Evolutionary conservation across 495 filamentous ascomycete genomes (phyloP), one percentile per base, ranked within the genome.

Genomic region (Venustampulla echinocandica): DNA sequence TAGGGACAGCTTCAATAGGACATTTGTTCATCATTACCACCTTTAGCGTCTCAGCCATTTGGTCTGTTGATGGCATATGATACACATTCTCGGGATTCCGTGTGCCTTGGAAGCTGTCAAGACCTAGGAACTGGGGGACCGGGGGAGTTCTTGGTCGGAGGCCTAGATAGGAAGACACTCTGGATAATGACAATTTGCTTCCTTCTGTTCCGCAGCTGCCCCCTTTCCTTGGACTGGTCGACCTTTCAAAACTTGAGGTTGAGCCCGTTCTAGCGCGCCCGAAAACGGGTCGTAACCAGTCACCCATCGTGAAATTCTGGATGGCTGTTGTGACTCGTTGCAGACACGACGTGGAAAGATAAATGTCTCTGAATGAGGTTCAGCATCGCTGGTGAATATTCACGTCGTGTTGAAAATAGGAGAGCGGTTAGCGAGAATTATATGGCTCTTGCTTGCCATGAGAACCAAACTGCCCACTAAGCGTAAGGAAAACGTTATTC

Each of bases 1-100:
- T 35, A 1, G 57, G 57, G n/a, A 60, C 19, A 9, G 49, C 32
- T 1, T 35, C 39, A 1, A 49, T 32, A 3, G 32, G 39, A 25
- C 36, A 36, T 33, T 54, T 46, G 25, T 43, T 54, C 54, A 60
- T 57, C 53, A 60, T 57, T n/a, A 54, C 40, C 1, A 55, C 52
- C 41, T 52, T 49, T 2, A 60, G 15, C 6, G 46, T 60, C 33
- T 60, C 57, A 9, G 45, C 57, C 34, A 55, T 43, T 21, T 57
- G 50, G 23, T 60, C 54, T 11, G 17, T 21, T 4, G 57, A 53
- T 2, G 57, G 57, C 10, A 54, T 52, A 28, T 57, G 42, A 39
- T 55, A 60, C 2, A 53, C 32, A 18, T 24, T 44, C 20, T 52
- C 49, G 0, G 56, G 52, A 21, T 52, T 38, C 9, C 44, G 33